Evolutionary conservation across 441 rosid genomes (phyloP).

Genomic region (Melastoma candidum): DNA sequence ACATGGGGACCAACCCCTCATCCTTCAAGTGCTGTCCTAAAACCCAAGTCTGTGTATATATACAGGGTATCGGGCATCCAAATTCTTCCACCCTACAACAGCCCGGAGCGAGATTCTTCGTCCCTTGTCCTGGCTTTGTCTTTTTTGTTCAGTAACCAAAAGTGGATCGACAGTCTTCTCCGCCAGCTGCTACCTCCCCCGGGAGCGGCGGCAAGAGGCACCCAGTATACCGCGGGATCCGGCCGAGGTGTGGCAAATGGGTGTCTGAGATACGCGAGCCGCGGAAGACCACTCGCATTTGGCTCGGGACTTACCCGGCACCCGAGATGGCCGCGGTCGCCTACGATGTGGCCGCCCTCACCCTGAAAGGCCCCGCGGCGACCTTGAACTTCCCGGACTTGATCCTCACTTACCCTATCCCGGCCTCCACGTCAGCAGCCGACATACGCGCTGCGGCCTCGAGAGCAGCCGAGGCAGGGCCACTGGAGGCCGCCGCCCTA

Average conservation of each 20-base stretch:
- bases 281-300: neutral
- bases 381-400: conserved; percentile 4
- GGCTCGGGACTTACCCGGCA: conserved; percentile 5
- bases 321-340: conserved; percentile 7
- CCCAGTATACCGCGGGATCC: neutral
- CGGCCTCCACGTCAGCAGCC: conserved; percentile 1
- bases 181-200: neutral
- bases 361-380: conserved; percentile 4
- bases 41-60: too few species aligned
- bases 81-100: too few species aligned
- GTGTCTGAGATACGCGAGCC: conserved; percentile 10
- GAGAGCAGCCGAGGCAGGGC: conserved; percentile 1
- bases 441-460: conserved; percentile 2
- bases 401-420: conserved; percentile 4
- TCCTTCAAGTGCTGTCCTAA: too few species aligned
- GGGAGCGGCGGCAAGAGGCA: neutral
- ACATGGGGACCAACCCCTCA: too few species aligned
- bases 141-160: too few species aligned
- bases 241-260: conserved; percentile 4
- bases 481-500: neutral
- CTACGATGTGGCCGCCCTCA: neutral
- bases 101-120: too few species aligned
- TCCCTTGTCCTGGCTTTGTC: too few species aligned
- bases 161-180: conserved; percentile 1
- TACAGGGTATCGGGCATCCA: too few species aligned